Percentiles rank a stretch among this genome's conserved stretches.
phyloP scores from a whole-genome alignment of 2,329 filamentous ascomycete species.

The Alternaria arborescens region DNA sequence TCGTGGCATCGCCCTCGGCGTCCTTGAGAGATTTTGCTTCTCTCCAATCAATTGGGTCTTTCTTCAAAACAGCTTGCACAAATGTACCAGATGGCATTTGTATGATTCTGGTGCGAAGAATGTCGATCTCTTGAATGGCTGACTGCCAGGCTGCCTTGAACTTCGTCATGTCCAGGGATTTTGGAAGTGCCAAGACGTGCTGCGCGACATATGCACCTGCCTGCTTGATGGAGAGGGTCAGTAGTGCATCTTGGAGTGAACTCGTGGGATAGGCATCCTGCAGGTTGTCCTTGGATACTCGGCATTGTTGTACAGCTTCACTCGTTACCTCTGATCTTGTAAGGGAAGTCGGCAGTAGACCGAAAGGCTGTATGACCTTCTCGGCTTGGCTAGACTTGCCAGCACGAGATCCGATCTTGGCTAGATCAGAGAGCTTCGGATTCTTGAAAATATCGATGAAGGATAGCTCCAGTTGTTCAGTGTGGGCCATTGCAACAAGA shows the following conservation, averaged over 20 bases:
- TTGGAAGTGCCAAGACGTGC: slow-evolving; percentile 53
- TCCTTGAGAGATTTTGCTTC: slow-evolving; percentile 28
- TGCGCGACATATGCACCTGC: slow-evolving; percentile 60
- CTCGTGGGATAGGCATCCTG: slow-evolving; percentile 55
- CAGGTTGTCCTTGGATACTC: slow-evolving; percentile 31
- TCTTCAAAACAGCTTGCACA: slow-evolving; percentile 39
- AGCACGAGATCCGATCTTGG: slow-evolving; percentile 28
- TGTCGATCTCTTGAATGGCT: slow-evolving; percentile 55
- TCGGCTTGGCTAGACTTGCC: slow-evolving; percentile 11
- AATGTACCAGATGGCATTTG: slow-evolving; percentile 39
- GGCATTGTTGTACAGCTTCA: slow-evolving; percentile 38
- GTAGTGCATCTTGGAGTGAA: slow-evolving; percentile 56
- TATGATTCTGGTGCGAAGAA: slow-evolving; percentile 57
- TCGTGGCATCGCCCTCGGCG: slow-evolving; percentile 23
- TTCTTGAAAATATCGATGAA: slow-evolving; percentile 45
- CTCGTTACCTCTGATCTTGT: slow-evolving; percentile 23
- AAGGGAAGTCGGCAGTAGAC: slow-evolving; percentile 24
- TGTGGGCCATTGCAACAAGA: slow-evolving; percentile 40
- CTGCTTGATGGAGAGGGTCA: slow-evolving; percentile 59
- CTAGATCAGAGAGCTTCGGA: slow-evolving; percentile 44
- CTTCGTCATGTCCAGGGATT: slow-evolving; percentile 50
- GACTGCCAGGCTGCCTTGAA: slow-evolving; percentile 60
- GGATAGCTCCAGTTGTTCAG: slow-evolving; percentile 37
- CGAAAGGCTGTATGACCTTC: slow-evolving; percentile 33
- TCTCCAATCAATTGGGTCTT: slow-evolving; percentile 41